phyloP scores from a whole-genome alignment of 495 filamentous ascomycete species.

The Hyaloscypha finlandica region DNA sequence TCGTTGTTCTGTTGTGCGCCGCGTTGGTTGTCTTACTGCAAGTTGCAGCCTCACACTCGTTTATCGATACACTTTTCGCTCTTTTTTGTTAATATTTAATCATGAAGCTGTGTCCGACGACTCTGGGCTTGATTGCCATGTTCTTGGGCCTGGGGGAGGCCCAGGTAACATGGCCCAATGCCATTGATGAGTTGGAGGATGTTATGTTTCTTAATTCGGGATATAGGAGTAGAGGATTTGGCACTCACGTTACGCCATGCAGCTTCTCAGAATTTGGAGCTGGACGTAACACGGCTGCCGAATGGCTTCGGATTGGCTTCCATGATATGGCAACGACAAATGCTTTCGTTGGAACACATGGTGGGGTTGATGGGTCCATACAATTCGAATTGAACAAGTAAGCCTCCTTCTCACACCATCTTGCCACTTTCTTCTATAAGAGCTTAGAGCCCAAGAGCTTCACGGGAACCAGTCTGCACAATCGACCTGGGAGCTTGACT shows the following conservation, averaged over 20 bases:
- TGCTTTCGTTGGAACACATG: slow-evolving; percentile 43
- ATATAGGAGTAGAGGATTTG: slow-evolving; percentile 53
- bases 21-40: slow-evolving; percentile 13
- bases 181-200: slow-evolving; percentile 63
- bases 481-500: too few relatives aligned
- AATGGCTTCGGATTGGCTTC: slow-evolving; percentile 64
- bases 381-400: slow-evolving; percentile 54
- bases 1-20: slow-evolving; percentile 1
- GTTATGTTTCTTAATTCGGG: slow-evolving; percentile 60
- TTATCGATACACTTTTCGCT: slow-evolving; percentile 3
- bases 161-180: slow-evolving; percentile 61
- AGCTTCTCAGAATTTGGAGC: slow-evolving; percentile 53
- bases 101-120: slow-evolving; percentile 27
- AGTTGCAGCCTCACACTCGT: slow-evolving; percentile 29
- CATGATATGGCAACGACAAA: slow-evolving; percentile 64
- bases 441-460: too few relatives aligned
- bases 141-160: slow-evolving; percentile 35
- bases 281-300: slow-evolving; percentile 57
- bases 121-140: slow-evolving; percentile 39
- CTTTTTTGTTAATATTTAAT: slow-evolving; percentile 26
- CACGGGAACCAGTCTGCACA: too few relatives aligned
- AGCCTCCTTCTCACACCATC: too few relatives aligned
- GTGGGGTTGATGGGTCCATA: slow-evolving; percentile 61
- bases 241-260: slow-evolving; percentile 59
- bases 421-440: too few relatives aligned